A percentile compares a stretch with the other conserved stretches of the same genome.
These are phyloP conservation scores for Vicia villosa DNA, from an alignment of 306 rosid genomes.

Conservation along the genomic window DNA sequence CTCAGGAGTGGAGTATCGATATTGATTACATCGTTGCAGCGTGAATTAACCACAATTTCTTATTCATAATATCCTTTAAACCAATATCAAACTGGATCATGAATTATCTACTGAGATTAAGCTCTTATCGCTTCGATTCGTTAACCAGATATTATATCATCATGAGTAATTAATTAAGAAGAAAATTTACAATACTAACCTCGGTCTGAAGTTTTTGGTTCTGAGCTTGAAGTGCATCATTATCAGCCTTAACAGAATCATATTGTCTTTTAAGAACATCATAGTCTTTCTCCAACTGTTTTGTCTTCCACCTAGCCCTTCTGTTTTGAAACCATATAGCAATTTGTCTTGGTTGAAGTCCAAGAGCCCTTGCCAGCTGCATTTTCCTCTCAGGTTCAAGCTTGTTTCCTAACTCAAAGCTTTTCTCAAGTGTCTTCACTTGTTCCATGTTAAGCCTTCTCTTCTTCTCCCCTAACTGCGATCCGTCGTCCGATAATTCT, in stretches of 20 bases:
- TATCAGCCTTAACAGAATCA: constrained; percentile 75
- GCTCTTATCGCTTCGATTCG: background rate
- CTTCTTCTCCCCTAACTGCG: constrained; percentile 92
- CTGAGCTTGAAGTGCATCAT: constrained; percentile 72
- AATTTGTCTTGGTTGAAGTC: constrained; percentile 86
- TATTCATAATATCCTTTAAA: background rate
- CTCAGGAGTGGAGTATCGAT: no score
- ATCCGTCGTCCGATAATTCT: constrained; percentile 86
- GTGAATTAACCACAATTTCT: no score
- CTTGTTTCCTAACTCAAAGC: constrained; percentile 89
- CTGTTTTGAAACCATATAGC: constrained; percentile 97
- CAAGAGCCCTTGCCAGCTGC: constrained; percentile 90
- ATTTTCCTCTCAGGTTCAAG: constrained; percentile 97
- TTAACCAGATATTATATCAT: background rate
- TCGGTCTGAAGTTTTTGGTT: constrained; percentile 86
- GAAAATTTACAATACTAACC: constrained; percentile 42
- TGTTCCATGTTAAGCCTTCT: constrained; percentile 92
- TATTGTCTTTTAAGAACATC: constrained; percentile 78
- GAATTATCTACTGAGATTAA: background rate
- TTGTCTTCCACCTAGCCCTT: constrained; percentile 96
- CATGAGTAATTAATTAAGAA: background rate
- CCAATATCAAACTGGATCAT: background rate
- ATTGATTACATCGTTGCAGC: no score
- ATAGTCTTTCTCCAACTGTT: constrained; percentile 89
- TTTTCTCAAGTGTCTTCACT: constrained; percentile 93